Conservation (phyloP, 2,329 filamentous ascomycete genomes). For the Pseudogymnoascus sp. region DNA sequence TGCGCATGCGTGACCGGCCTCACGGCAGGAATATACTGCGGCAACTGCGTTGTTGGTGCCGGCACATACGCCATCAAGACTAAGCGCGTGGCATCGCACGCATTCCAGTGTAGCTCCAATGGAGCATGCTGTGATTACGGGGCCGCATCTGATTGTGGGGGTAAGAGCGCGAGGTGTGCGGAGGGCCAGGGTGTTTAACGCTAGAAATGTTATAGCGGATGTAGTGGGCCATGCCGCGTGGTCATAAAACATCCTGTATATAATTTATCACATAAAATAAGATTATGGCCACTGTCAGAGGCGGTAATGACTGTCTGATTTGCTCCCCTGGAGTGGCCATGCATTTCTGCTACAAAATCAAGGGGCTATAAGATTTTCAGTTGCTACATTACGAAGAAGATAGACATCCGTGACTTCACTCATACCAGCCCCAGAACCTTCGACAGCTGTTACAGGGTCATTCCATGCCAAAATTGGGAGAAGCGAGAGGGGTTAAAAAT, state of each 20-base stretch:
- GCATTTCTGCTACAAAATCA: not conserved
- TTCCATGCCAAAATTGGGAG: no score
- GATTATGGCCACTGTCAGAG: not conserved
- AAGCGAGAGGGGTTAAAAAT: no score
- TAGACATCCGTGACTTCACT: no score
- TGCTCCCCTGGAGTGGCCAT: not conserved
- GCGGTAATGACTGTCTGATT: not conserved
- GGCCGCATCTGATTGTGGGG: not conserved
- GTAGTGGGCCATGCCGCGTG: not conserved
- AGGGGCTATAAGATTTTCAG: not conserved
- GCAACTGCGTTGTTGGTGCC: slow-evolving; percentile 20
- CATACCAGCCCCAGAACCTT: no score
- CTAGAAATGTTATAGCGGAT: not conserved
- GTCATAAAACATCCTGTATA: not conserved
- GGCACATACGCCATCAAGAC: slow-evolving; percentile 20
- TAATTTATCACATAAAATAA: not conserved
- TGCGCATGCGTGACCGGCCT: slow-evolving; percentile 20
- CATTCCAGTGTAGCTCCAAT: slow-evolving; percentile 20
- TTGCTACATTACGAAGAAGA: no score
- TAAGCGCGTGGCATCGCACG: slow-evolving; percentile 19
- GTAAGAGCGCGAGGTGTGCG: not conserved
- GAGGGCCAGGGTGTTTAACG: not conserved
- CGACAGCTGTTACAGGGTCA: no score
- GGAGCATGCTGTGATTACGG: slow-evolving; percentile 18
- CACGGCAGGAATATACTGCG: slow-evolving; percentile 20